Evolutionary conservation across 2,329 filamentous ascomycete species (phyloP).

Genomic region (Colletotrichum orchidophilum): DNA sequence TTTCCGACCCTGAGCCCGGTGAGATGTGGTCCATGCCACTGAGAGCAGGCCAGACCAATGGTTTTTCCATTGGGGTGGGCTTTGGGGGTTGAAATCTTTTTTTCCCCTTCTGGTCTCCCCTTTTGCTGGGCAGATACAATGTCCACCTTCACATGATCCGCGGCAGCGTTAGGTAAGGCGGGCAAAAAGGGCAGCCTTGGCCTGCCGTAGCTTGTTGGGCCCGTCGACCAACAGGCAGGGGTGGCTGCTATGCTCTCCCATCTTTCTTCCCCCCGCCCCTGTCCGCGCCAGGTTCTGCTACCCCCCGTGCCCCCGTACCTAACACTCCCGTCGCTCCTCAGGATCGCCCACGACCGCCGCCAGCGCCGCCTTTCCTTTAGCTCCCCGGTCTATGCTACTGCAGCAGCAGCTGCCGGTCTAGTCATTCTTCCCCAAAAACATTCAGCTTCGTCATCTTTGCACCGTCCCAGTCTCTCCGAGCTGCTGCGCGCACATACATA

Average conservation of each 20-base stretch:
- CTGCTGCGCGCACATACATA: not conserved
- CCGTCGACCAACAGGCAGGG: conserved; percentile 26
- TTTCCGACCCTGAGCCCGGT: not conserved
- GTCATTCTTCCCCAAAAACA: not conserved
- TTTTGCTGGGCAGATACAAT: conserved; percentile 1
- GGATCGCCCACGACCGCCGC: conserved; percentile 9
- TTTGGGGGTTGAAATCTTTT: not conserved
- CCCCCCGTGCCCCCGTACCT: not conserved
- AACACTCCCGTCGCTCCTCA: not conserved
- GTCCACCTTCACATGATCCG: conserved; percentile 33
- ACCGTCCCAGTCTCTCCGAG: conserved; percentile 1
- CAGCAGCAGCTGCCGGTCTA: not conserved
- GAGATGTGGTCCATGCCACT: conserved; percentile 1
- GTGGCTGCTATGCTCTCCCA: not conserved
- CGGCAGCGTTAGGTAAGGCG: conserved; percentile 2
- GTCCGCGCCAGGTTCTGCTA: conserved; percentile 14
- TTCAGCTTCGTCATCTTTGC: conserved; percentile 31
- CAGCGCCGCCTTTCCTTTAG: conserved; percentile 8
- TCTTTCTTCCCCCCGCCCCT: conserved; percentile 3
- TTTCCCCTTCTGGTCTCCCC: not conserved
- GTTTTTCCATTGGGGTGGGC: conserved; percentile 2
- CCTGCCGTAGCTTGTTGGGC: conserved; percentile 29
- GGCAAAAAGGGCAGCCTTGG: not conserved
- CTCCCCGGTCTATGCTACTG: not conserved
- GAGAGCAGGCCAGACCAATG: not conserved